A percentile compares a stretch with the other conserved stretches of the same genome.
Conservation (phyloP, 129 eudicot species). For the Pittosporum tobira region DNA sequence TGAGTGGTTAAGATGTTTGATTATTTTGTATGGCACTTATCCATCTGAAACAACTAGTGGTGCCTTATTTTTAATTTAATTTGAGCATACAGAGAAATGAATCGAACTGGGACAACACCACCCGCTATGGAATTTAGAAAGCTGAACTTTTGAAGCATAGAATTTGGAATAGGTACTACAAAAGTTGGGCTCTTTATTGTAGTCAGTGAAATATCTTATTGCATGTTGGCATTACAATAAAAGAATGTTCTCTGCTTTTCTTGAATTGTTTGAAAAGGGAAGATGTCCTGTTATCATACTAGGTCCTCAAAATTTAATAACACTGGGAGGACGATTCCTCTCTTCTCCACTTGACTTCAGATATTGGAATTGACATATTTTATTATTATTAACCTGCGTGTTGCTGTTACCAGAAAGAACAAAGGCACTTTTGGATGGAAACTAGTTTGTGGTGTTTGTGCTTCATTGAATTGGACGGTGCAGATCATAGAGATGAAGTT, state of each 20-base stretch:
- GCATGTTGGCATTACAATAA: not conserved
- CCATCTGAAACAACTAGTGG: no score
- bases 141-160: no score
- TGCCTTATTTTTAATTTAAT: no score
- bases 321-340: not conserved
- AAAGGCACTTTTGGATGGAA: not conserved
- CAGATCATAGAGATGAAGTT: not conserved
- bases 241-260: not conserved
- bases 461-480: slow-evolving; percentile 1
- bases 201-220: not conserved
- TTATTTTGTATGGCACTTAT: no score
- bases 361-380: not conserved
- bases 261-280: not conserved
- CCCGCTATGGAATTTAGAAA: no score
- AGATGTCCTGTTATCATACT: not conserved
- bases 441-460: slow-evolving; percentile 5
- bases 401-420: not conserved
- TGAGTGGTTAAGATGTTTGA: no score
- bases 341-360: not conserved
- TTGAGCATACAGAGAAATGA: no score
- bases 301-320: slow-evolving; percentile 3
- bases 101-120: no score
- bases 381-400: not conserved
- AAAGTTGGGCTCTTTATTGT: not conserved
- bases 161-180: no score